These are phyloP conservation scores for Pseudofabraea citricarpa DNA, from an alignment of 2,329 filamentous ascomycete species.

Conservation along the genomic window DNA sequence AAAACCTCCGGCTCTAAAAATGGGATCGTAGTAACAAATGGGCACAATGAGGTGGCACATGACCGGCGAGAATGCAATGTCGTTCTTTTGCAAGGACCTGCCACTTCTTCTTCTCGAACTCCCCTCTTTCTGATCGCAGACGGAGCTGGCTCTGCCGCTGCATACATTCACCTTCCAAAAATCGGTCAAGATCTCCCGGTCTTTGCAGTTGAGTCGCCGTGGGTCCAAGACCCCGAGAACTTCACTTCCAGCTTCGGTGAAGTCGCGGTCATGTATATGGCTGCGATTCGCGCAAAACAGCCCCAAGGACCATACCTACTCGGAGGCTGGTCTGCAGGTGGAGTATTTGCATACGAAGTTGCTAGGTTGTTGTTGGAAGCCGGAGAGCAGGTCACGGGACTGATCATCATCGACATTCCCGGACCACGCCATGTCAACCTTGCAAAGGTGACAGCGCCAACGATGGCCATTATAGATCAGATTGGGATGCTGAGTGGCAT, in stretches of 20 bases:
- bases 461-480: too few species aligned
- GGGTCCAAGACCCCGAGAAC: conserved; percentile 10
- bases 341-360: conserved; percentile 31
- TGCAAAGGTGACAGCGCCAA: too few species aligned
- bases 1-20: too few species aligned
- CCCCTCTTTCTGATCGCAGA: conserved; percentile 23
- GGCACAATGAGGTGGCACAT: too few species aligned
- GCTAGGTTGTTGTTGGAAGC: conserved; percentile 17
- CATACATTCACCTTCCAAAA: conserved; percentile 21
- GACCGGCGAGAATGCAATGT: too few species aligned
- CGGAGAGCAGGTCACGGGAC: conserved; percentile 10
- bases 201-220: conserved; percentile 21
- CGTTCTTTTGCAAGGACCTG: too few species aligned
- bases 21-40: too few species aligned
- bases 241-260: conserved; percentile 13
- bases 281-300: conserved; percentile 20
- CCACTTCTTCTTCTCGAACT: too few species aligned
- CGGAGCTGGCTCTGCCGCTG: conserved; percentile 16
- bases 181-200: conserved; percentile 11
- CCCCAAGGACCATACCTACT: conserved; percentile 31
- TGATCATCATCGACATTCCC: conserved; percentile 14
- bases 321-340: conserved; percentile 32
- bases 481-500: too few species aligned
- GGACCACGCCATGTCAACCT: too few species aligned
- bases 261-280: conserved; percentile 10